Base-by-base conservation (phyloP, 2,329 filamentous ascomycete species). In the Trichoderma aggressivum region DNA sequence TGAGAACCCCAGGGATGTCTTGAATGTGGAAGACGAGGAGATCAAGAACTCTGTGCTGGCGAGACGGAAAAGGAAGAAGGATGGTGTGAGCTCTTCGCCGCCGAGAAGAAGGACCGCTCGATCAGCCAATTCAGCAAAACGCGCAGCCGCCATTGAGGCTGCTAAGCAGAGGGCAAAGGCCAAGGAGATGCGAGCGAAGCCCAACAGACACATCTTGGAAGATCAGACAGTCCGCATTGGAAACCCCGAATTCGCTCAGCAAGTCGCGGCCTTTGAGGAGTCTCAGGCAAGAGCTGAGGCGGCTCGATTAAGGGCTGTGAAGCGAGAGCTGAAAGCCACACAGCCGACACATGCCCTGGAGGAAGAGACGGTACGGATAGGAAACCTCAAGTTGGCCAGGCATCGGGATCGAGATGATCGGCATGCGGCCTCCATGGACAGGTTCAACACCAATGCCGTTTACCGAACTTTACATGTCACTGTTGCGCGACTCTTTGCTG, bases 401-500 rank as follows among this genome's bases (percentile, higher is more conserved):
- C 80, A 77, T 50, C 30, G 7, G 16, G 66, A 39, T 8, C 81
- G 82, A 24, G 71, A 79, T 5, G 68, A 75, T 3, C 84, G 84
- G 1, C 83, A 89, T 70, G 76, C 81, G 10, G 74, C 75, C 3
- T 82, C 84, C 3, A 71, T 83, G n/a, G 60, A 79, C 12, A 78
- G 81, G 58, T 83, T 89, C 59, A 74, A 81, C 10, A 76, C 78
- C 0, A 79, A 88, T 64, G 58, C 79, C 0, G 80, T 86, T 59
- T 88, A 89, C 76, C 82, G 82, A 10, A 83, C 82, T 0, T 79
- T 90, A 0, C 85, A 90, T 73, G 72, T 88, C 8, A 80, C 82
- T 1, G 79, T 89, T 1, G 85, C 88, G 8, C 82, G 87, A 1
- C 81, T 90, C 5, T 90, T 90, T 75, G 86, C 86, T 0, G 81